phyloP scores from a whole-genome alignment of 2,329 filamentous ascomycete species.

The Pseudocercospora cruenta region DNA sequence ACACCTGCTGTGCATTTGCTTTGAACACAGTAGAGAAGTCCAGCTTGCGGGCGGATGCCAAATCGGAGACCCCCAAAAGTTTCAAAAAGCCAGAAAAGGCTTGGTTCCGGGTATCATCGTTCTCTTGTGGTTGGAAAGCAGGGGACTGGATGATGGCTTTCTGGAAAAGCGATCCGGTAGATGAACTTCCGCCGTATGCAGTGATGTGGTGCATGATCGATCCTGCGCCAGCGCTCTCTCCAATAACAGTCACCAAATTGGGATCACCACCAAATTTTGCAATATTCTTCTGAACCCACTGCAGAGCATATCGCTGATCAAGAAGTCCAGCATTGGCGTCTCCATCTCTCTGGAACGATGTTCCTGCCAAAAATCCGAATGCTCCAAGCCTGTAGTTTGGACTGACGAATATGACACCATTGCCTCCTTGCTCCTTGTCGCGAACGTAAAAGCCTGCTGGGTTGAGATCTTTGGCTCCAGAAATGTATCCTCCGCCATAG shows the following conservation, averaged over 20 bases:
- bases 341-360: constrained; percentile 47
- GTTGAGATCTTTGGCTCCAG: constrained; percentile 12
- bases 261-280: constrained; percentile 57
- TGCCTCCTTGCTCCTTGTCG: constrained; percentile 12
- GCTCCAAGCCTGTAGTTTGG: constrained; percentile 55
- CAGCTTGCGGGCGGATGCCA: constrained; percentile 48
- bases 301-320: constrained; percentile 59
- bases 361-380: constrained; percentile 53
- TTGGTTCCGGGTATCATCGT: constrained; percentile 44
- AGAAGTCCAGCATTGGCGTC: constrained; percentile 55
- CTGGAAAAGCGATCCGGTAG: constrained; percentile 39
- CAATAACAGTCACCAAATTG: constrained; percentile 45
- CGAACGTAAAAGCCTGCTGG: constrained; percentile 15
- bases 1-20: constrained; percentile 51
- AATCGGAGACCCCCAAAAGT: constrained; percentile 47
- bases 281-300: constrained; percentile 62
- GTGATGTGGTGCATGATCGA: constrained; percentile 62
- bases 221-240: constrained; percentile 57
- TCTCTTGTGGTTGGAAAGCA: constrained; percentile 45
- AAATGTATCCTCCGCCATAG: constrained; percentile 46
- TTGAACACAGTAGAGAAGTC: background rate
- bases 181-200: constrained; percentile 44
- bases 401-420: constrained; percentile 42
- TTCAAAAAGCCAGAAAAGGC: constrained; percentile 46
- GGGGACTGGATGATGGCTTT: constrained; percentile 53